phyloP scores from a whole-genome alignment of 1,284 basidiomycete species.

The Marasmius oreades region DNA sequence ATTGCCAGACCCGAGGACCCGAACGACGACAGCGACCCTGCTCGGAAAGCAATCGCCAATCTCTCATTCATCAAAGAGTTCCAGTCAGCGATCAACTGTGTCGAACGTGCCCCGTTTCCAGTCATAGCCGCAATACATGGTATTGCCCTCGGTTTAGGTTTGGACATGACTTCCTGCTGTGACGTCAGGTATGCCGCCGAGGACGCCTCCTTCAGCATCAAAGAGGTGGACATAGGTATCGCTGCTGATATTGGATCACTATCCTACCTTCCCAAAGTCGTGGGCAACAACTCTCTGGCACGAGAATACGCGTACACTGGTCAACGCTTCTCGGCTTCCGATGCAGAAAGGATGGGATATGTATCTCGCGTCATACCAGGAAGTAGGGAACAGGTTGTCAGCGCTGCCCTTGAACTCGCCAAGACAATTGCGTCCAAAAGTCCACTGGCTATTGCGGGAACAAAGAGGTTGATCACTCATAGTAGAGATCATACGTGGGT shows the following conservation, averaged over 20 bases:
- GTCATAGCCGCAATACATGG: conserved; percentile 87
- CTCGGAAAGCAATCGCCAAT: conserved; percentile 49
- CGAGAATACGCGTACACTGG: conserved; percentile 82
- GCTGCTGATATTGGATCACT: conserved; percentile 91
- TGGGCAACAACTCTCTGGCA: conserved; percentile 76
- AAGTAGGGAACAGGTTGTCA: conserved; percentile 52
- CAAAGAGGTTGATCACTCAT: conserved; percentile 78
- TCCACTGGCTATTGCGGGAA: conserved; percentile 77
- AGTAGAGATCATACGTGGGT: conserved; percentile 73
- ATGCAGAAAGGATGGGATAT: conserved; percentile 75
- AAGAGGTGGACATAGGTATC: conserved; percentile 88
- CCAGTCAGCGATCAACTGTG: conserved; percentile 68
- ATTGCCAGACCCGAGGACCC: conserved; percentile 29
- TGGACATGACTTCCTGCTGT: conserved; percentile 77
- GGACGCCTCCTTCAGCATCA: conserved; percentile 70
- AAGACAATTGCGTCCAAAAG: conserved; percentile 72
- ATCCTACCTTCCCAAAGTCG: conserved; percentile 80
- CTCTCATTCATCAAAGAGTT: conserved; percentile 58
- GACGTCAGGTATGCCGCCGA: conserved; percentile 78
- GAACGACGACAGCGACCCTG: conserved; percentile 39
- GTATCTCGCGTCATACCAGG: conserved; percentile 75
- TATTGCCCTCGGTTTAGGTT: conserved; percentile 68
- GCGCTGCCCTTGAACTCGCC: conserved; percentile 66
- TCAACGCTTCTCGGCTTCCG: conserved; percentile 64
- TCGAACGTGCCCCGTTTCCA: conserved; percentile 75